Percentiles rank a stretch among this genome's conserved stretches.
phyloP scores from a whole-genome alignment of 768 basidiomycete genomes.

The Hygrophoropsis aurantiaca region DNA sequence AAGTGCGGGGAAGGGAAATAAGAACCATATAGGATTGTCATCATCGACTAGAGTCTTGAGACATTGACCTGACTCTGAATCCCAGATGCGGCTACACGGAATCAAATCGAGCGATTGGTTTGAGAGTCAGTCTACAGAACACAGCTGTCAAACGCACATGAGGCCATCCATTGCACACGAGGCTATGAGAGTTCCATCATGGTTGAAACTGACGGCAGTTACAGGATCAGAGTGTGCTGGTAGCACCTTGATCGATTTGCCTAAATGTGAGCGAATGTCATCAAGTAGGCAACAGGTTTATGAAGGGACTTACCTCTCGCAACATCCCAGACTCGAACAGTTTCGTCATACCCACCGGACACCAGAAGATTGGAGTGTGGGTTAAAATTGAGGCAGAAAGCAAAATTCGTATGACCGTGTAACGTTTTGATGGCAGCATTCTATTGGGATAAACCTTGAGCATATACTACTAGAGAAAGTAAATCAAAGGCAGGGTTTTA shows the following conservation, averaged over 20 bases:
- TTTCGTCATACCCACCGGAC: conserved; percentile 95
- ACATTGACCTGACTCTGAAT: conserved; percentile 95
- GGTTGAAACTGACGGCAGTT: conserved; percentile 90
- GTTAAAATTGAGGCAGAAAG: conserved; percentile 92
- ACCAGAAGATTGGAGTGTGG: conserved; percentile 88
- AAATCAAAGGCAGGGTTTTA: conserved; percentile 25
- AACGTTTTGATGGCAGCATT: conserved; percentile 63
- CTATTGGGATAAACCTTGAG: conserved; percentile 31
- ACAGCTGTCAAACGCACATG: conserved; percentile 64
- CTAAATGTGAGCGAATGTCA: conserved; percentile 35
- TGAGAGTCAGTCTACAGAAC: no score
- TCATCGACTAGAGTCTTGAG: conserved; percentile 96
- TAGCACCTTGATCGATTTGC: conserved; percentile 79
- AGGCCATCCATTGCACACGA: conserved; percentile 97
- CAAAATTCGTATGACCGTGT: conserved; percentile 87
- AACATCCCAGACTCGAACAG: conserved; percentile 95
- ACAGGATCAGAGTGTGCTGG: conserved; percentile 98
- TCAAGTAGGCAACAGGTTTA: not conserved
- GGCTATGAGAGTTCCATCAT: conserved; percentile 91
- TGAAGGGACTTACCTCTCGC: conserved; percentile 60
- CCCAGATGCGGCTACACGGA: conserved; percentile 88
- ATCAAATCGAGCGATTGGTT: not conserved
- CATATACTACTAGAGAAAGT: not conserved
- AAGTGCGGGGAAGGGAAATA: not conserved
- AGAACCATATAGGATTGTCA: conserved; percentile 84